Conservation (phyloP, 164 flowering plant genomes). For the Vitis riparia region DNA sequence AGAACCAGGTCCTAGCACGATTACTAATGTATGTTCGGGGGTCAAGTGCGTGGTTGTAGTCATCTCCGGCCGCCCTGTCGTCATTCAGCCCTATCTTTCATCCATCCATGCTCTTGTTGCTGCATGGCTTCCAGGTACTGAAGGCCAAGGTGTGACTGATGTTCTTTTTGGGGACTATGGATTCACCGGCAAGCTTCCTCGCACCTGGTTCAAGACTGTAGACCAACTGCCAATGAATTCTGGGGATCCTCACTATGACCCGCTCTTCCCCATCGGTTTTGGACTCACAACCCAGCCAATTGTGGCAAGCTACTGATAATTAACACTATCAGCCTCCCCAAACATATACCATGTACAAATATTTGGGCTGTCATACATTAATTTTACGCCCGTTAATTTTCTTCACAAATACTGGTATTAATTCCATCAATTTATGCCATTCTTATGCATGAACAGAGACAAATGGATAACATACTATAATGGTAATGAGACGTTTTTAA, state of each 20-base stretch:
- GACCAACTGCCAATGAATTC: conserved; percentile 44
- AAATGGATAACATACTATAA: too few relatives aligned
- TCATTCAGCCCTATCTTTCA: conserved; percentile 25
- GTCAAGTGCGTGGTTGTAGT: conserved; percentile 32
- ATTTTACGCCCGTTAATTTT: too few relatives aligned
- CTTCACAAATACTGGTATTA: too few relatives aligned
- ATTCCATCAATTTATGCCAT: too few relatives aligned
- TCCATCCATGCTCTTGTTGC: conserved; percentile 38
- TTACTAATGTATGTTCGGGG: conserved; percentile 19
- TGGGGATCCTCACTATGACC: conserved; percentile 36
- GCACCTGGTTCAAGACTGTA: background rate
- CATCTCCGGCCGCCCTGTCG: conserved; percentile 35
- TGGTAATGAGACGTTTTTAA: too few relatives aligned
- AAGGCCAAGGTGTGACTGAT: conserved; percentile 40
- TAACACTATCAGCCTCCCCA: too few relatives aligned
- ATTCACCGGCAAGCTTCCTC: too few relatives aligned
- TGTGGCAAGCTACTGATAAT: background rate
- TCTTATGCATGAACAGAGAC: too few relatives aligned
- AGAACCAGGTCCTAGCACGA: conserved; percentile 17
- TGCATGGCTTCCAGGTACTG: conserved; percentile 44
- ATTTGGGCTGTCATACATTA: too few relatives aligned
- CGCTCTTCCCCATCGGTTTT: conserved; percentile 36
- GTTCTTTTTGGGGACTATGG: conserved; percentile 19
- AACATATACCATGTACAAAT: too few relatives aligned
- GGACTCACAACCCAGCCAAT: conserved; percentile 27